phyloP scores from a whole-genome alignment of 2,329 filamentous ascomycete genomes.

The Leptographium procerum region DNA sequence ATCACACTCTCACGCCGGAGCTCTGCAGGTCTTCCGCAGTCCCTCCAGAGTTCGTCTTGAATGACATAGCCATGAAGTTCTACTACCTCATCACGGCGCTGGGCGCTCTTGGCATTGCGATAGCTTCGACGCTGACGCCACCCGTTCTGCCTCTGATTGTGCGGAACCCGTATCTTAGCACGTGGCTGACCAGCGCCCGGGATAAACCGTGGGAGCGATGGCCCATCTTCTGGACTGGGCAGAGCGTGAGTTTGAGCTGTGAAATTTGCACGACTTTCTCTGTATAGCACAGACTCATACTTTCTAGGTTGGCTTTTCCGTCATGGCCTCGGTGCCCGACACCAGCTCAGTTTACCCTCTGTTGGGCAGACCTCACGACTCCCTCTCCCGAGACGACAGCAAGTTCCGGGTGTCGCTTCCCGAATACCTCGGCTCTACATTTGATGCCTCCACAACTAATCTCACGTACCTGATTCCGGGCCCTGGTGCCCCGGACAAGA shows the following conservation, averaged over 20 bases:
- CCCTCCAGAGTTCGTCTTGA: background rate
- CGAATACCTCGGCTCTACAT: constrained; percentile 15
- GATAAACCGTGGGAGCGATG: constrained; percentile 69
- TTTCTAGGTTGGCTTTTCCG: constrained; percentile 34
- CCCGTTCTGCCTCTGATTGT: constrained; percentile 47
- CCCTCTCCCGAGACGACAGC: constrained; percentile 21
- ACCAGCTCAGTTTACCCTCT: constrained; percentile 35
- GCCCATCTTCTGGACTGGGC: constrained; percentile 50
- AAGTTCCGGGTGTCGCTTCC: constrained; percentile 30
- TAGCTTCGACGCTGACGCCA: constrained; percentile 42
- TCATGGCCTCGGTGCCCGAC: constrained; percentile 34
- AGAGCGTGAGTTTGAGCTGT: constrained; percentile 14
- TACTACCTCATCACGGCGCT: constrained; percentile 4
- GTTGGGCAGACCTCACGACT: constrained; percentile 40
- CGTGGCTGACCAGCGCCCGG: constrained; percentile 55
- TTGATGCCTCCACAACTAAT: constrained; percentile 16
- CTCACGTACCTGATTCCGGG: constrained; percentile 31
- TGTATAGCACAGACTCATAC: background rate
- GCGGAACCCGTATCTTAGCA: constrained; percentile 48
- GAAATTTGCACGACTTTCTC: background rate
- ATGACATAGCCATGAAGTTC: constrained; percentile 6
- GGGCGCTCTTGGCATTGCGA: constrained; percentile 20
- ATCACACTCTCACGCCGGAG: background rate
- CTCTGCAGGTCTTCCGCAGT: background rate
- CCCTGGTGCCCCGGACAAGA: constrained; percentile 5